These are phyloP conservation scores for Penicillium robsamsonii DNA, from an alignment of 495 filamentous ascomycete species.

Conservation along the genomic window DNA sequence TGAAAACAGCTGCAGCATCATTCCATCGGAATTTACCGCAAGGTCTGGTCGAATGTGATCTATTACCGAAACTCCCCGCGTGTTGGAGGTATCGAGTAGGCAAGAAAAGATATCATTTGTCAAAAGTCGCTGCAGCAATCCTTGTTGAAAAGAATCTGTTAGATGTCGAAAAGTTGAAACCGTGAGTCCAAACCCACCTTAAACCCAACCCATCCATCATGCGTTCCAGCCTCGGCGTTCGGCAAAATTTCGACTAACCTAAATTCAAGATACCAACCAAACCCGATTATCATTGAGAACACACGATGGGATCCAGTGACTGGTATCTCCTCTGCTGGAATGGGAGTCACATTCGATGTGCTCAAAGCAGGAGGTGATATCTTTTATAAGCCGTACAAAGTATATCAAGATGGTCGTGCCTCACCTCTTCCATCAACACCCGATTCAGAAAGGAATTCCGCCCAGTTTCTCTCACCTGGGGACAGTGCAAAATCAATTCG, in stretches of 20 bases:
- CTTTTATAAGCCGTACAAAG: slow-evolving; percentile 34
- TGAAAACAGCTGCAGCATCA: slow-evolving; percentile 62
- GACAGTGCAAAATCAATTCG: not conserved
- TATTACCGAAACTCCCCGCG: slow-evolving; percentile 61
- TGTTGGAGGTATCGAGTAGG: slow-evolving; percentile 60
- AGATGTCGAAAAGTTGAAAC: not conserved
- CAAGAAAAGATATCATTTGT: not conserved
- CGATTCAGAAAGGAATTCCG: not conserved
- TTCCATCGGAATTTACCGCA: slow-evolving; percentile 64
- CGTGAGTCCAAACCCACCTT: not conserved
- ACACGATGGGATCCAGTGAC: slow-evolving; percentile 44
- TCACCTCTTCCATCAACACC: not conserved
- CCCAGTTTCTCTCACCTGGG: no score
- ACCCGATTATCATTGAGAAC: slow-evolving; percentile 34
- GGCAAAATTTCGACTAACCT: not conserved
- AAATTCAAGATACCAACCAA: not conserved
- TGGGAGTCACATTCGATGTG: slow-evolving; percentile 30
- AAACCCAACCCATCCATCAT: not conserved
- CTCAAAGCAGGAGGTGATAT: slow-evolving; percentile 31
- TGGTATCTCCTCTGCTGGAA: slow-evolving; percentile 41
- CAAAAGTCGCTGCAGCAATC: not conserved
- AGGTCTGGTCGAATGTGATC: slow-evolving; percentile 64
- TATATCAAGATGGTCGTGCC: slow-evolving; percentile 8
- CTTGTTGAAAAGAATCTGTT: not conserved
- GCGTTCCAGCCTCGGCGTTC: not conserved